Base-by-base conservation (phyloP, 805 yeast genomes). In the Scheffersomyces ergatensis region DNA sequence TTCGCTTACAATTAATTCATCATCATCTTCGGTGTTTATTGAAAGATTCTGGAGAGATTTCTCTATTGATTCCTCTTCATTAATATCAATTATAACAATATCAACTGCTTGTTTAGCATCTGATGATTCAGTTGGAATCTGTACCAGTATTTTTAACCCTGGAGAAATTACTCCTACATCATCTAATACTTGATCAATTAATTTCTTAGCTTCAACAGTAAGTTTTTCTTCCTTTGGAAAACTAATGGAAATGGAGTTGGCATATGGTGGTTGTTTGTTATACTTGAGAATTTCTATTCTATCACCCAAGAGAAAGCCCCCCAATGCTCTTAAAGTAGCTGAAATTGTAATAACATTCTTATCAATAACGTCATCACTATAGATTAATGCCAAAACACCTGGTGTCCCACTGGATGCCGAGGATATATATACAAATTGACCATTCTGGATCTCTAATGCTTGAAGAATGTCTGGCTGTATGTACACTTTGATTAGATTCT, bases 141-240 rank as follows among this genome's bases (percentile, higher is more conserved):
- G 30, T 3, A 34, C 21, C 5, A 23, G 15, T 18, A 44, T n/a
- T 57, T 34, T 47, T 63, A 75, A 63, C 6, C 84, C 84, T 1
- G 89, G 83, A 53, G 77, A 76, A 0, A 85, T 46, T 7, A 86
- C 54, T 0, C 90, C 89, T 23, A 75, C 63, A 19, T 82, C 83
- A 36, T 69, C 63, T 8, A 83, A 47, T 0, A 69, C 45, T 30
- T 74, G 72, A 37, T 65, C 74, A 19, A 59, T 38, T 31, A 67
- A 62, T 36, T 59, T 58, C 2, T 61, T 46, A 1, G 17, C 27
- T 25, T 13, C 27, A 29, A 3, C 37, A 32, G 14, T 26, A 24
- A n/a, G 29, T 33, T n/a, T n/a, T 15, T 54, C 55, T 17, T 53
- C 62, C 34, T 63, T 27, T 25, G 42, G 9, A 20, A 16, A 16